phyloP scores from a whole-genome alignment of 2,329 filamentous ascomycete species.

The Microcyclosporella mali region DNA sequence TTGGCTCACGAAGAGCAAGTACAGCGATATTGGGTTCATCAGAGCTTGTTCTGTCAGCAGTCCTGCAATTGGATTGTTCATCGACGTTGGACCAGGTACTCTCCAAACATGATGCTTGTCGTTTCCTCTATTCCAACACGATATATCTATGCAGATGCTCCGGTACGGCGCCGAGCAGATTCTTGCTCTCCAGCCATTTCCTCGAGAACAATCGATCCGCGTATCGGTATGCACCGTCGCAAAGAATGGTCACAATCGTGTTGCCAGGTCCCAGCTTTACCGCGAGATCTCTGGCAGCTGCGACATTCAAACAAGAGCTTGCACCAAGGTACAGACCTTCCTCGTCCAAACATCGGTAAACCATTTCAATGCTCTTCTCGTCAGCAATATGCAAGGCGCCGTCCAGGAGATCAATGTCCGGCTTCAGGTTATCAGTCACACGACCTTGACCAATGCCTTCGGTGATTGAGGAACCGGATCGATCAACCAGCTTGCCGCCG shows the following conservation, averaged over 20 bases:
- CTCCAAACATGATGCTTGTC: background rate
- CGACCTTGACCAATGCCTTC: slow-evolving; percentile 97
- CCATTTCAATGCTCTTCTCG: slow-evolving; percentile 95
- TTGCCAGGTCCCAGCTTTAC: slow-evolving; percentile 81
- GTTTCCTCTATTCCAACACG: slow-evolving; percentile 62
- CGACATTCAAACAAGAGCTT: slow-evolving; percentile 89
- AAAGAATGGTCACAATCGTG: slow-evolving; percentile 88
- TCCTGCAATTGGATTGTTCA: too few species aligned
- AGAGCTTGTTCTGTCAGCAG: too few species aligned
- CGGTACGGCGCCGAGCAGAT: slow-evolving; percentile 72
- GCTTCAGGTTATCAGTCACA: slow-evolving; percentile 87
- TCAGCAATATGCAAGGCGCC: slow-evolving; percentile 79
- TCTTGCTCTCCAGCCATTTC: slow-evolving; percentile 86
- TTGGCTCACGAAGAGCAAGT: too few species aligned
- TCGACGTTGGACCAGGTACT: too few species aligned
- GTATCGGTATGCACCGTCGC: slow-evolving; percentile 95
- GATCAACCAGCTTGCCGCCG: slow-evolving; percentile 76
- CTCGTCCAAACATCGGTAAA: slow-evolving; percentile 91
- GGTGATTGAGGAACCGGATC: slow-evolving; percentile 81
- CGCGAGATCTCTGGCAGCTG: slow-evolving; percentile 88
- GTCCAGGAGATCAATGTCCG: slow-evolving; percentile 78
- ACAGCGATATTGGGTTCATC: too few species aligned
- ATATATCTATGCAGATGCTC: slow-evolving; percentile 88
- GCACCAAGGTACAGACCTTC: slow-evolving; percentile 94
- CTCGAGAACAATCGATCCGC: slow-evolving; percentile 87